A percentile compares a stretch with the other conserved stretches of the same genome.
These are phyloP conservation scores for Raffaelea ambrosiae DNA, from an alignment of 2,329 filamentous ascomycete genomes.

Conservation along the genomic window DNA sequence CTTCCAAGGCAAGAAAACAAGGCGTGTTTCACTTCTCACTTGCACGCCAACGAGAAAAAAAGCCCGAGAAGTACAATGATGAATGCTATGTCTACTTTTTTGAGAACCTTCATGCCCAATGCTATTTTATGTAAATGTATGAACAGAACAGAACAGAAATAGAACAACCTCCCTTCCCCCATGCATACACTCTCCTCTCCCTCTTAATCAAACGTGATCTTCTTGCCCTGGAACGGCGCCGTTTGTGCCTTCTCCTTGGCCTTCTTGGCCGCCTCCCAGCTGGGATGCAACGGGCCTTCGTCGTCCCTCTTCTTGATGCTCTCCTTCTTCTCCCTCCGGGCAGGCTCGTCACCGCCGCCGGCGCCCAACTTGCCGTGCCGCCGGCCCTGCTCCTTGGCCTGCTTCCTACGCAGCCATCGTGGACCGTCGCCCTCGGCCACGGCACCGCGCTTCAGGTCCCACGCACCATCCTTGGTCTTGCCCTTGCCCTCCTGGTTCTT, in stretches of 20 bases:
- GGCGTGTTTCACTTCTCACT: no score
- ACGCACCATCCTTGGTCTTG: no score
- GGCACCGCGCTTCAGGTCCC: slow-evolving; percentile 50
- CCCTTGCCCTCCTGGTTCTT: slow-evolving; percentile 26
- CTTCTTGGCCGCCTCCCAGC: slow-evolving; percentile 56
- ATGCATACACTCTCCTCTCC: no score
- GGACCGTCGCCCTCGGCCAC: slow-evolving; percentile 36
- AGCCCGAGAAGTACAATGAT: no score
- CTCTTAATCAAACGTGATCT: slow-evolving; percentile 45
- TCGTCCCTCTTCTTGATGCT: slow-evolving; percentile 12
- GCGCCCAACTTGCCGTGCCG: no score
- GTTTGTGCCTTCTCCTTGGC: slow-evolving; percentile 48
- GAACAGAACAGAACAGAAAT: neutral
- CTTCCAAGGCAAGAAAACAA: no score
- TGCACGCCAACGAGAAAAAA: no score
- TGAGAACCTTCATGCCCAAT: neutral
- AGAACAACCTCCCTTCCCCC: neutral
- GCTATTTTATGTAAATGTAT: neutral
- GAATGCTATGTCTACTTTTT: no score
- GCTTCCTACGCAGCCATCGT: slow-evolving; percentile 31
- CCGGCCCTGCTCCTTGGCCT: no score
- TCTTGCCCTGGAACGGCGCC: slow-evolving; percentile 45
- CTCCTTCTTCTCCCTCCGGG: neutral
- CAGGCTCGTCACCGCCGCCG: slow-evolving; percentile 12
- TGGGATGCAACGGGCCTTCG: slow-evolving; percentile 44